These are phyloP conservation scores for Starmerella floris DNA, from an alignment of 805 yeast species.

Conservation along the genomic window DNA sequence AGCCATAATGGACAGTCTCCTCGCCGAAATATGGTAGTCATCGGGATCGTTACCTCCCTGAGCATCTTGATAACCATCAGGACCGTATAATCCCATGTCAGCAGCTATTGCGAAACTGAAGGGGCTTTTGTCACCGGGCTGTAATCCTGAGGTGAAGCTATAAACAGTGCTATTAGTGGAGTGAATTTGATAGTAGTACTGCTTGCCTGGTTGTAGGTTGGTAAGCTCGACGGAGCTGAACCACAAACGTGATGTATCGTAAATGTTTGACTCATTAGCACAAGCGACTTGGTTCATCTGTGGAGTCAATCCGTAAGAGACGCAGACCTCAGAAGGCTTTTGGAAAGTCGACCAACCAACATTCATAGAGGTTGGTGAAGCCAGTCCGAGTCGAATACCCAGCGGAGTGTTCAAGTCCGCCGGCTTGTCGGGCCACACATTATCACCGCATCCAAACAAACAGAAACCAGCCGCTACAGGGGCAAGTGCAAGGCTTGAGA, in stretches of 20 bases:
- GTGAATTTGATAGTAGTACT: slow-evolving; percentile 2
- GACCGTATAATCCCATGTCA: slow-evolving; percentile 6
- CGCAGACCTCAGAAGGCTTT: slow-evolving; percentile 1
- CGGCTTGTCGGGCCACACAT: slow-evolving; percentile 7
- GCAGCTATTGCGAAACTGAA: slow-evolving; percentile 7
- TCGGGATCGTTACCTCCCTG: slow-evolving; percentile 1
- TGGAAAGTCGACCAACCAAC: slow-evolving; percentile 8
- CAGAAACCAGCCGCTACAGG: too few relatives aligned
- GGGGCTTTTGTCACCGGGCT: slow-evolving; percentile 2
- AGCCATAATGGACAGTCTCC: neutral
- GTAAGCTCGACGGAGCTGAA: slow-evolving; percentile 5
- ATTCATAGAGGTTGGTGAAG: slow-evolving; percentile 3
- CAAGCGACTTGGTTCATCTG: slow-evolving; percentile 1
- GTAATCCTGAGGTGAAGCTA: neutral
- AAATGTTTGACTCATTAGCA: slow-evolving; percentile 1
- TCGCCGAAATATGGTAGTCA: slow-evolving; percentile 5
- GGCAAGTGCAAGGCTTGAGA: too few relatives aligned
- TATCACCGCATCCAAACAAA: neutral
- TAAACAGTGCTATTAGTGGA: neutral
- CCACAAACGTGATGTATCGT: slow-evolving; percentile 4
- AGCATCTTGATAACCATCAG: neutral
- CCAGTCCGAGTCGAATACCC: slow-evolving; percentile 4
- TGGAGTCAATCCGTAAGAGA: neutral
- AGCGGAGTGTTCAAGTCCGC: slow-evolving; percentile 2
- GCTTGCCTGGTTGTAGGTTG: neutral